phyloP scores from a whole-genome alignment of 2,329 filamentous ascomycete genomes.

The Bipolaris gigantea region DNA sequence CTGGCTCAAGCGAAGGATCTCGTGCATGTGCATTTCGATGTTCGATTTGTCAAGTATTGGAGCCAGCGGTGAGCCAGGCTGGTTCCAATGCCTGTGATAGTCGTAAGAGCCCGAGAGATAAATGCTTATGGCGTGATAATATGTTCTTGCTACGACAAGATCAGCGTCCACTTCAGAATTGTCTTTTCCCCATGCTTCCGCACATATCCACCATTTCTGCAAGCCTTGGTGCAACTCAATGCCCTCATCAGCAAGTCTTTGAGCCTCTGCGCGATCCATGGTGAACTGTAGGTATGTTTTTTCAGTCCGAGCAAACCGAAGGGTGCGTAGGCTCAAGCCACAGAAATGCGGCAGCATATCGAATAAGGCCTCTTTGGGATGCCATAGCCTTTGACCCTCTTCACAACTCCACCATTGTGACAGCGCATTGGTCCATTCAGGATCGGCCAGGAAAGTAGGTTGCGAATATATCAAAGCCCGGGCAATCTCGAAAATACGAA shows the following conservation, averaged over 20 bases:
- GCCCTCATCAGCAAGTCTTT: conserved; percentile 24
- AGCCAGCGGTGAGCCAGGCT: conserved; percentile 1
- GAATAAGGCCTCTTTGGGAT: conserved; percentile 32
- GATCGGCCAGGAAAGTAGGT: conserved; percentile 25
- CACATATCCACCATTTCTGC: conserved; percentile 21
- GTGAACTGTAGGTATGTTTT: not conserved
- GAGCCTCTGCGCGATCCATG: not conserved
- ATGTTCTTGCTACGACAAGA: conserved; percentile 16
- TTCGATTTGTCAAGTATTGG: conserved; percentile 18
- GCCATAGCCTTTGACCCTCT: conserved; percentile 16
- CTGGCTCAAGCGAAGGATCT: conserved; percentile 24
- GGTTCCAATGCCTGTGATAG: conserved; percentile 27
- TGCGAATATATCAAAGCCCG: conserved; percentile 31
- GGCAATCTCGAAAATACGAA: conserved; percentile 33
- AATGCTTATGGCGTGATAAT: conserved; percentile 33
- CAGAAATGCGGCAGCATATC: conserved; percentile 28
- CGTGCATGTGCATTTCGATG: conserved; percentile 21
- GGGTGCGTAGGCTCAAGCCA: conserved; percentile 22
- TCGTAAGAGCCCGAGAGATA: conserved; percentile 35
- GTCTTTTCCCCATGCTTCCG: conserved; percentile 13
- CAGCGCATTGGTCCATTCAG: conserved; percentile 24
- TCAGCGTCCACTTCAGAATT: conserved; percentile 14
- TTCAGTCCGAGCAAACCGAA: conserved; percentile 5
- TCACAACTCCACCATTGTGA: conserved; percentile 20
- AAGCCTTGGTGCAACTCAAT: conserved; percentile 18